A percentile compares a stretch with the other conserved stretches of the same genome.
These are phyloP conservation scores for Ogataea populi-albae DNA, from an alignment of 805 yeast genomes.

Conservation along the genomic window DNA sequence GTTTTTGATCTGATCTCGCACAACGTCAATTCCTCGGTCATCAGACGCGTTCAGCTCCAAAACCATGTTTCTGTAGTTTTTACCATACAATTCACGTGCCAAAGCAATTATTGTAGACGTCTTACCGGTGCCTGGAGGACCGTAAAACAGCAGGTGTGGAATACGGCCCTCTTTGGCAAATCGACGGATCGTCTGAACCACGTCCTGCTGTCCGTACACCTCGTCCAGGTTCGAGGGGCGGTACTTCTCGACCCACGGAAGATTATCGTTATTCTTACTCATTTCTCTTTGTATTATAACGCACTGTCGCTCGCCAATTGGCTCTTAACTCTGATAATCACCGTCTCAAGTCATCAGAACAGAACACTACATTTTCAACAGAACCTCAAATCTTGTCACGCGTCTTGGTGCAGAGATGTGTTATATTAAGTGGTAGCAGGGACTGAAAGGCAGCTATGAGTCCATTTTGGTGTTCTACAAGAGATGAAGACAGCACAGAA, in stretches of 20 bases:
- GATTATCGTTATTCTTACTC: constrained; percentile 38
- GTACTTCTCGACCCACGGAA: constrained; percentile 95
- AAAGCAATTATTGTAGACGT: constrained; percentile 86
- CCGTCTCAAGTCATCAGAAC: no score
- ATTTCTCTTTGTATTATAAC: constrained; percentile 8
- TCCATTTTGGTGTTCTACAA: no score
- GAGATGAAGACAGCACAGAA: no score
- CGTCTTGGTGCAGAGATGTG: no score
- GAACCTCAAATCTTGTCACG: no score
- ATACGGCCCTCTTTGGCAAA: constrained; percentile 80
- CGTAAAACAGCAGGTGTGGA: constrained; percentile 92
- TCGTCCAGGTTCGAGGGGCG: constrained; percentile 84
- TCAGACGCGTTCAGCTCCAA: constrained; percentile 94
- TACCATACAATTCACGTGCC: constrained; percentile 84
- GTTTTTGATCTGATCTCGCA: constrained; percentile 94
- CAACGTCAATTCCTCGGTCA: constrained; percentile 97
- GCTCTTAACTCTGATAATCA: no score
- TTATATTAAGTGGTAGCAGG: no score
- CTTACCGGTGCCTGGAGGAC: constrained; percentile 94
- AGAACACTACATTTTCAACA: neutral
- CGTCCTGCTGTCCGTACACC: constrained; percentile 87
- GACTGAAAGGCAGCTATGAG: no score
- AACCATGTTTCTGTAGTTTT: constrained; percentile 80
- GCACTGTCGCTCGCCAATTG: no score
- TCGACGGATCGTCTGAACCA: constrained; percentile 77